These are phyloP conservation scores for Mycena belliarum DNA, from an alignment of 768 basidiomycete species.

Conservation along the genomic window DNA sequence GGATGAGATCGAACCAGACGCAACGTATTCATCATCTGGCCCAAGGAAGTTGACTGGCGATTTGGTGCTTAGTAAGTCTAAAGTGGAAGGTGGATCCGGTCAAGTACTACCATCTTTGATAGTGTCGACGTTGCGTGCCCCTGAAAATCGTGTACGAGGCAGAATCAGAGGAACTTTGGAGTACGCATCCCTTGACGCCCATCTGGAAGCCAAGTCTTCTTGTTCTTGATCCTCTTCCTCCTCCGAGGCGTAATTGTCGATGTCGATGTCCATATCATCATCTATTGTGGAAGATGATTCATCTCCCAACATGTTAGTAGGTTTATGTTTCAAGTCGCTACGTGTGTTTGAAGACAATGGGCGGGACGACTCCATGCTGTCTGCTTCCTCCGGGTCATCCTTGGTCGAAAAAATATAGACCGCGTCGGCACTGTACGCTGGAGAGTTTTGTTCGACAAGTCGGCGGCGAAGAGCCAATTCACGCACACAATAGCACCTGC, in stretches of 20 bases:
- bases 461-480: not conserved
- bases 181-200: slow-evolving; percentile 23
- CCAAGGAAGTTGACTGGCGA: slow-evolving; percentile 80
- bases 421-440: slow-evolving; percentile 74
- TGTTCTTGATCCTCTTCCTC: slow-evolving; percentile 29
- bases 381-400: slow-evolving; percentile 50
- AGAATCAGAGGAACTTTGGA: slow-evolving; percentile 53
- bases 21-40: slow-evolving; percentile 71
- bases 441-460: slow-evolving; percentile 10
- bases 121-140: slow-evolving; percentile 79
- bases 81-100: not conserved
- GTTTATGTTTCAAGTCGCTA: slow-evolving; percentile 24
- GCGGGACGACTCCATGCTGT: slow-evolving; percentile 11
- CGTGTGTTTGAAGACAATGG: slow-evolving; percentile 27
- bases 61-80: not conserved
- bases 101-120: slow-evolving; percentile 73
- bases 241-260: slow-evolving; percentile 31
- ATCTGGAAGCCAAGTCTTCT: slow-evolving; percentile 23
- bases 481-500: slow-evolving; percentile 70
- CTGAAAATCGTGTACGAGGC: slow-evolving; percentile 64
- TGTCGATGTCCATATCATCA: slow-evolving; percentile 35
- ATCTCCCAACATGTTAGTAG: slow-evolving; percentile 19
- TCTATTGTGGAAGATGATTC: slow-evolving; percentile 28
- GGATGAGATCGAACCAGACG: slow-evolving; percentile 60
- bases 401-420: slow-evolving; percentile 74